A percentile compares a stretch with the other conserved stretches of the same genome.
These are phyloP conservation scores for Leishmania gerbilli DNA, from an alignment of 208 protist genomes.

Conservation along the genomic window DNA sequence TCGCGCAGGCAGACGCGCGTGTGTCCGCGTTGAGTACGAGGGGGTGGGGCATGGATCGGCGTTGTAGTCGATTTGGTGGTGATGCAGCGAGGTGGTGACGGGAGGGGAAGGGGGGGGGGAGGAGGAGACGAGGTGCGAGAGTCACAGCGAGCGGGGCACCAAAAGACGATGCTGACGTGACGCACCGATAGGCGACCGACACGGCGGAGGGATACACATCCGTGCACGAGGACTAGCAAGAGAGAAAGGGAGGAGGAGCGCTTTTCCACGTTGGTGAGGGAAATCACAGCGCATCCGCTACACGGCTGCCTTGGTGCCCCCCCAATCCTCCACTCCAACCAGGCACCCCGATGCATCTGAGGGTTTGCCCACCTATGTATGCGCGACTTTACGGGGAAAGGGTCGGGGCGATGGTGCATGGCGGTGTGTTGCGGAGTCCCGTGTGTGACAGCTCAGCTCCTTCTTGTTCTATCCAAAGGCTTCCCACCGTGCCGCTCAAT, in stretches of 20 bases:
- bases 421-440: neutral
- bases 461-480: neutral
- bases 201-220: neutral
- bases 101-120: neutral
- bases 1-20: neutral
- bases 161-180: neutral
- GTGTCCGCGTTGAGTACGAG: neutral
- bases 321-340: neutral
- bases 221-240: neutral
- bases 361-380: too few relatives aligned
- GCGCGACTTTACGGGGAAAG: neutral
- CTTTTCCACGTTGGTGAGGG: neutral
- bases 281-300: neutral
- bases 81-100: neutral
- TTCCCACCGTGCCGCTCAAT: neutral
- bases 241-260: neutral
- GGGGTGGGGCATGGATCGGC: neutral
- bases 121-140: neutral
- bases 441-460: neutral
- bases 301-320: neutral
- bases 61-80: neutral
- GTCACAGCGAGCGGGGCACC: neutral
- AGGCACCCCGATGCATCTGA: neutral
- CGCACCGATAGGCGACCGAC: neutral
- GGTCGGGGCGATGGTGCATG: neutral